Base-by-base conservation (phyloP, 495 filamentous ascomycete species). In the Clavariopsis aquatica region DNA sequence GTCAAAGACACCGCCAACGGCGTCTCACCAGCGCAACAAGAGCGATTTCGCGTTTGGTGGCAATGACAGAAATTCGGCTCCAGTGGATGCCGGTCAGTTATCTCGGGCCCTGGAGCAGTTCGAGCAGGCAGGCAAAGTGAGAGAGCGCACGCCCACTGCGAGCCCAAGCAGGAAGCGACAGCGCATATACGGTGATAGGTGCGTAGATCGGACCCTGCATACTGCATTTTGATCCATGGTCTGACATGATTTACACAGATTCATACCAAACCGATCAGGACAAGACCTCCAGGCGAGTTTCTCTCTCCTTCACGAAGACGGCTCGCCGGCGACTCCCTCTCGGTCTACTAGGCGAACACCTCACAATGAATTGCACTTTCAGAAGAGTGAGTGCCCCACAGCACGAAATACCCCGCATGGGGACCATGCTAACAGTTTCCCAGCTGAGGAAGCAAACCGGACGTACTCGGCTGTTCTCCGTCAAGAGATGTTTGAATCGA, bases 281-380 rank as follows among this genome's bases (percentile, higher is more conserved):
- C 91, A 95, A 73, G 95, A 98, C 74, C 78, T 97, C 23, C 89
- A 92, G 70, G 91, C 94, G 31, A 92, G 91, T 69, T 98, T 91
- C 73, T 93, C 84, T 73, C 81, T 98, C 58, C 80, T 97, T 22
- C 89, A 94, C 71, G 93, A 96, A 52, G 91, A 96, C 72, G 89
- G 88, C 15, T 96, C 93, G 36, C 93, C 93, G 17, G 88, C 94
- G 12, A 95, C 93, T 0, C 93, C 94, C 0, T 91, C 91, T 0
- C 89, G 87, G 73, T 81, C 85, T 36, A 90, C 91, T 74, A 90
- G 88, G 78, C 84, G 91, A n/a, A 86, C 88, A 23, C 90, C 91
- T 19, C 90, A 96, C 71, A 88, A 90, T 20, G 93, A 97, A 75
- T 82, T 97, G 61, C 88, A 97, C 73, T 96, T 94, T 69, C 94